Evolutionary conservation across 805 yeast species (phyloP).

Genomic region (Grigorovia transvaalensis): DNA sequence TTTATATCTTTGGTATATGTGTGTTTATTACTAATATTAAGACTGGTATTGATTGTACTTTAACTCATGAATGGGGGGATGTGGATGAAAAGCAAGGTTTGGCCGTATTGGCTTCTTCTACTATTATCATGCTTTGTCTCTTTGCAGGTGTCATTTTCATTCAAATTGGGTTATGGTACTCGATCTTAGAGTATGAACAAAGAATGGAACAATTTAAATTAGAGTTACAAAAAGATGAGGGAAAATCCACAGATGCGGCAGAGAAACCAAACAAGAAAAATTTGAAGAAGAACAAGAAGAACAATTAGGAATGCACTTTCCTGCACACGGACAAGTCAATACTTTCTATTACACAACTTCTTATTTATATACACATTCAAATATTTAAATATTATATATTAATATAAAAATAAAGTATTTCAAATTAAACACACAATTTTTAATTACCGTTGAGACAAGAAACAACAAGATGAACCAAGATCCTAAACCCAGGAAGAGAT

Average conservation of each 20-base stretch:
- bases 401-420: too few relatives aligned
- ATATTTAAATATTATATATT: background rate
- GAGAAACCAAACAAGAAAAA: slow-evolving; percentile 5
- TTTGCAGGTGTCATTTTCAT: slow-evolving; percentile 71
- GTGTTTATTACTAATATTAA: slow-evolving; percentile 80
- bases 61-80: slow-evolving; percentile 84
- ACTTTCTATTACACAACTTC: too few relatives aligned
- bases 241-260: background rate
- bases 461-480: background rate
- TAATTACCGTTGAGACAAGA: background rate
- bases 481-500: background rate
- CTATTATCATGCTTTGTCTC: slow-evolving; percentile 60
- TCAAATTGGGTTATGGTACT: slow-evolving; percentile 86
- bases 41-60: slow-evolving; percentile 63
- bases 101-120: slow-evolving; percentile 85
- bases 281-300: slow-evolving; percentile 4
- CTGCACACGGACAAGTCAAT: too few relatives aligned
- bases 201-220: slow-evolving; percentile 27
- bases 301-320: background rate
- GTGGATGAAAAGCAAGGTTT: slow-evolving; percentile 78
- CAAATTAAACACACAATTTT: background rate
- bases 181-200: slow-evolving; percentile 46
- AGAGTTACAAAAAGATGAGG: slow-evolving; percentile 22
- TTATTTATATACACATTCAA: too few relatives aligned
- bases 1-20: slow-evolving; percentile 60